These are phyloP conservation scores for Rutstroemia sp. DNA, from an alignment of 2,329 filamentous ascomycete species.

Conservation along the genomic window DNA sequence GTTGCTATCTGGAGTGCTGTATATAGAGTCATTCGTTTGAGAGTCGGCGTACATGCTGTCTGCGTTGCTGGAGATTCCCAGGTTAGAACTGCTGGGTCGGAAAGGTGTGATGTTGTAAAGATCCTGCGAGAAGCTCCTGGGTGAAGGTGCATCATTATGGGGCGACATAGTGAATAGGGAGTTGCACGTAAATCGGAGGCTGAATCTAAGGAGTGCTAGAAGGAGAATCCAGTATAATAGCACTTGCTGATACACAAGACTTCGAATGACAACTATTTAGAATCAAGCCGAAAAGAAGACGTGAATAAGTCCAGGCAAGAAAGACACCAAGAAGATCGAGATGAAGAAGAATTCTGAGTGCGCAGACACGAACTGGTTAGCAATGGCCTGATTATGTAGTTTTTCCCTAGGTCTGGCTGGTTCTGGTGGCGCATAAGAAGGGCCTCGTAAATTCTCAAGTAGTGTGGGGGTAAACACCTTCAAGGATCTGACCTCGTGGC, in stretches of 20 bases:
- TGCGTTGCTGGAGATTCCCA: slow-evolving; percentile 19
- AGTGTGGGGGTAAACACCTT: slow-evolving; percentile 16
- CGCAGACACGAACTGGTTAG: background rate
- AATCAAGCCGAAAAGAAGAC: no score
- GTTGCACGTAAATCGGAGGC: background rate
- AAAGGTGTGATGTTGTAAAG: slow-evolving; percentile 33
- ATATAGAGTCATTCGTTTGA: slow-evolving; percentile 26
- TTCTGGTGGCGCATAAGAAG: slow-evolving; percentile 4
- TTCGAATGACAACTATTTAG: background rate
- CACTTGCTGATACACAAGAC: background rate
- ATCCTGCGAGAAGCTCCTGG: slow-evolving; percentile 37
- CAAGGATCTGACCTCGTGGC: slow-evolving; percentile 19
- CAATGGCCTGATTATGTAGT: background rate
- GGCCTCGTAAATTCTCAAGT: background rate
- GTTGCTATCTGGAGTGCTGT: slow-evolving; percentile 38
- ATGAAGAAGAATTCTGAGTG: background rate
- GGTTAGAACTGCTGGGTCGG: slow-evolving; percentile 17
- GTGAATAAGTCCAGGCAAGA: background rate
- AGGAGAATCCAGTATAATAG: background rate
- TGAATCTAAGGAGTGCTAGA: background rate
- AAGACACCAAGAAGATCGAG: background rate
- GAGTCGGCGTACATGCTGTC: slow-evolving; percentile 31
- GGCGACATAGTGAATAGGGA: slow-evolving; percentile 34
- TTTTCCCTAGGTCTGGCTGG: slow-evolving; percentile 7
- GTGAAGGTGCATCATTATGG: slow-evolving; percentile 41